Conservation (phyloP, 306 rosid genomes). For the Prunus campanulata region DNA sequence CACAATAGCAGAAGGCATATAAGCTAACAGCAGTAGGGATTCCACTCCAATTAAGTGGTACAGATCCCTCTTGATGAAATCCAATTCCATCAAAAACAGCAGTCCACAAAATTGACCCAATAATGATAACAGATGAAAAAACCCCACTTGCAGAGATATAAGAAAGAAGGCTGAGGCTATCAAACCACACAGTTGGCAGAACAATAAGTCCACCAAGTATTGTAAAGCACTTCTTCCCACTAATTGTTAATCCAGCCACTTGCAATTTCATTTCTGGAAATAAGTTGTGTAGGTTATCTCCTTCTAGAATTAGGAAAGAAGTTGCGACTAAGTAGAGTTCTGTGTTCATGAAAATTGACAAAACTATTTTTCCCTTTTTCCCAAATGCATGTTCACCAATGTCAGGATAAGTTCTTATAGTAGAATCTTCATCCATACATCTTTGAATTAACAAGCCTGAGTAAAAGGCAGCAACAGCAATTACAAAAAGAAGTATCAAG, state of each 20-base stretch:
- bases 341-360: conserved; percentile 40
- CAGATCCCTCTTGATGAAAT: conserved; percentile 32
- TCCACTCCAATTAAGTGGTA: conserved; percentile 46
- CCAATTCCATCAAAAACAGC: conserved; percentile 49
- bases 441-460: conserved; percentile 45
- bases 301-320: conserved; percentile 59
- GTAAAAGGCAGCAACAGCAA: conserved; percentile 41
- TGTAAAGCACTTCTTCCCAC: conserved; percentile 40
- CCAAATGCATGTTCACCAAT: conserved; percentile 68
- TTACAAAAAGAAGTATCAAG: conserved; percentile 38
- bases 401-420: conserved; percentile 49
- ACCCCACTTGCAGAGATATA: conserved; percentile 66
- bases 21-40: conserved; percentile 62
- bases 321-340: conserved; percentile 60
- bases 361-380: conserved; percentile 34
- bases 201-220: conserved; percentile 39
- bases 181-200: conserved; percentile 58
- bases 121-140: conserved; percentile 44
- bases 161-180: conserved; percentile 49
- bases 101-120: conserved; percentile 46
- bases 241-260: conserved; percentile 30
- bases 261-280: conserved; percentile 32
- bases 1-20: conserved; percentile 62
- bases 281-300: conserved; percentile 50
- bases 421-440: conserved; percentile 51